Percentiles rank a stretch among this genome's conserved stretches.
Evolutionary conservation across 208 protist species (phyloP).

Genomic region (Leptomonas pyrrhocoris): DNA sequence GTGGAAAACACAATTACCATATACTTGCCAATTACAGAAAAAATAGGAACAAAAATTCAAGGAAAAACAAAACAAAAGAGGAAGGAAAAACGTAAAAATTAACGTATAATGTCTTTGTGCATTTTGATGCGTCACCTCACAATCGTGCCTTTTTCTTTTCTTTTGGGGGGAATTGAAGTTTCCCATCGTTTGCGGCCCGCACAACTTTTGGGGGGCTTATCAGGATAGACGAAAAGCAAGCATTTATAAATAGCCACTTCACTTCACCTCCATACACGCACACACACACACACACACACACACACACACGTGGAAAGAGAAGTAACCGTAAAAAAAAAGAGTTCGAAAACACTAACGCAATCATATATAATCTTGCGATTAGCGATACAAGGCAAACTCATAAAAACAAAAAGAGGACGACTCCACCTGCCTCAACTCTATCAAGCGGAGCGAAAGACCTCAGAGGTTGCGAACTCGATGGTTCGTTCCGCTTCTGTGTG

Average conservation of each 20-base stretch:
- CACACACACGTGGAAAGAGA: background rate
- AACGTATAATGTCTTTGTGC: background rate
- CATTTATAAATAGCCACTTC: no score
- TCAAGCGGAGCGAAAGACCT: constrained; percentile 30
- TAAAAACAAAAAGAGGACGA: background rate
- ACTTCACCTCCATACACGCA: no score
- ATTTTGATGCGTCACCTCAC: no score
- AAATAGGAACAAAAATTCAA: no score
- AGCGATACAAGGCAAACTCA: no score
- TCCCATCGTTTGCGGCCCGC: no score
- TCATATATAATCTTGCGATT: background rate
- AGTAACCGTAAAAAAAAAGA: constrained; percentile 4
- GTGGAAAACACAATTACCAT: no score
- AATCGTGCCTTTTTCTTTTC: background rate
- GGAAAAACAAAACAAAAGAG: no score
- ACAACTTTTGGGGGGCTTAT: no score
- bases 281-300: background rate
- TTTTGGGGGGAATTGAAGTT: background rate
- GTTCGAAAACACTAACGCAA: no score
- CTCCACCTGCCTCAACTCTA: background rate
- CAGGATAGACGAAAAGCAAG: no score
- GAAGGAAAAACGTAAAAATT: background rate
- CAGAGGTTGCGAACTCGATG: constrained; percentile 60
- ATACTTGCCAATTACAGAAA: no score
- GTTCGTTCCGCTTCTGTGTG: constrained; percentile 65